Conservation (phyloP, 257 asterid genomes). For the Echium plantagineum region DNA sequence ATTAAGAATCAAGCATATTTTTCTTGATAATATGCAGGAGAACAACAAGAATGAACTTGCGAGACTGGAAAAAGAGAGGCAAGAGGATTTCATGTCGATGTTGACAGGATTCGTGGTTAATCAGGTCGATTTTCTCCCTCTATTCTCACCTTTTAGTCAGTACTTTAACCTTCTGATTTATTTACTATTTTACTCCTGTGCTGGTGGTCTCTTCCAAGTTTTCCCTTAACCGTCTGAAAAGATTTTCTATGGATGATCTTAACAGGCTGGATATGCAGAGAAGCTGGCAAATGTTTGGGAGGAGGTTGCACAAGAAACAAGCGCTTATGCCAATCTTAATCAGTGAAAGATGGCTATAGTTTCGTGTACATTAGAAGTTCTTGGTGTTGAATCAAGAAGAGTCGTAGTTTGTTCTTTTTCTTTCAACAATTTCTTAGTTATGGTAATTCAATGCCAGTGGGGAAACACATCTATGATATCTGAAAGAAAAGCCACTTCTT, state of each 20-base stretch:
- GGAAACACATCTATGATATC: neutral
- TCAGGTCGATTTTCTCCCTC: conserved; percentile 42
- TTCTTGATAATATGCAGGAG: conserved; percentile 41
- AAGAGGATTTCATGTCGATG: conserved; percentile 78
- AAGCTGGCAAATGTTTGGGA: conserved; percentile 88
- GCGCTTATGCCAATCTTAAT: conserved; percentile 35
- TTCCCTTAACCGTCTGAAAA: neutral
- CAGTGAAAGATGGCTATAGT: conserved; percentile 18
- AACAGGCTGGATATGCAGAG: conserved; percentile 92
- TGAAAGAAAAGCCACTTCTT: neutral
- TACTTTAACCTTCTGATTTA: neutral
- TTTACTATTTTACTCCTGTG: neutral
- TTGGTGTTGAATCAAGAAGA: neutral
- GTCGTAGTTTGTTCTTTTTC: neutral
- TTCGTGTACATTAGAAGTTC: conserved; percentile 13
- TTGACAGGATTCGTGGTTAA: conserved; percentile 83
- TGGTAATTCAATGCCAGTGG: neutral
- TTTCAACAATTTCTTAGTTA: neutral
- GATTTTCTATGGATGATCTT: conserved; percentile 11
- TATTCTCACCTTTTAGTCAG: neutral
- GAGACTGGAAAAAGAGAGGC: conserved; percentile 80
- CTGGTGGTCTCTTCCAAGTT: neutral
- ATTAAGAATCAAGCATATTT: neutral
- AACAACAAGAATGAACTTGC: conserved; percentile 81
- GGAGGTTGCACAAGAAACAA: conserved; percentile 77